These are phyloP conservation scores for Calonectria fujianensis DNA, from an alignment of 2,329 filamentous ascomycete species.

Conservation along the genomic window DNA sequence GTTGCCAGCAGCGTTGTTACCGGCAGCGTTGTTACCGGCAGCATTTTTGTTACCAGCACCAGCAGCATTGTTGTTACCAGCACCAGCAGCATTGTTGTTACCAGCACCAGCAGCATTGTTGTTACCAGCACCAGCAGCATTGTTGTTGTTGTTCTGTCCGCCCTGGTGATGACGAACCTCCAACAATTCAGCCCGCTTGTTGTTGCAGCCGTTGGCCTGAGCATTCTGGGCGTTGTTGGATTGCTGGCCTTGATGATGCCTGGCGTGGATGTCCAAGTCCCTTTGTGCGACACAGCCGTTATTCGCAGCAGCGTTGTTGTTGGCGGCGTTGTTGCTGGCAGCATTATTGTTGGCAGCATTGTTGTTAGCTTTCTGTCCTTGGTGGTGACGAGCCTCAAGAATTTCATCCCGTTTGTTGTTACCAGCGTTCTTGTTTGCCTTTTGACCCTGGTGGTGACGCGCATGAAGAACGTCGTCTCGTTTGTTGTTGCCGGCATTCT, in stretches of 20 bases:
- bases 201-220: background rate
- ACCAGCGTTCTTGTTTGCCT: background rate
- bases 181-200: conserved; percentile 27
- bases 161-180: conserved; percentile 35
- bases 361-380: background rate
- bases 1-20: background rate
- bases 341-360: background rate
- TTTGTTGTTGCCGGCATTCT: background rate
- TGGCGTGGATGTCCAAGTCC: conserved; percentile 2
- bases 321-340: conserved; percentile 27
- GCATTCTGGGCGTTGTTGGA: background rate
- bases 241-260: conserved; percentile 28
- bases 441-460: conserved; percentile 17
- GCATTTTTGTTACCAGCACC: background rate
- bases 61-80: background rate
- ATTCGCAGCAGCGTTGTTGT: background rate
- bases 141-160: background rate
- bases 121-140: background rate
- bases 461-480: background rate
- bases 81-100: background rate
- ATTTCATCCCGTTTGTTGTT: no score
- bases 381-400: background rate
- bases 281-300: conserved; percentile 12
- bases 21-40: no score
- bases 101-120: background rate